phyloP scores from a whole-genome alignment of 169 alveolate species.

The Plasmodium inui region DNA sequence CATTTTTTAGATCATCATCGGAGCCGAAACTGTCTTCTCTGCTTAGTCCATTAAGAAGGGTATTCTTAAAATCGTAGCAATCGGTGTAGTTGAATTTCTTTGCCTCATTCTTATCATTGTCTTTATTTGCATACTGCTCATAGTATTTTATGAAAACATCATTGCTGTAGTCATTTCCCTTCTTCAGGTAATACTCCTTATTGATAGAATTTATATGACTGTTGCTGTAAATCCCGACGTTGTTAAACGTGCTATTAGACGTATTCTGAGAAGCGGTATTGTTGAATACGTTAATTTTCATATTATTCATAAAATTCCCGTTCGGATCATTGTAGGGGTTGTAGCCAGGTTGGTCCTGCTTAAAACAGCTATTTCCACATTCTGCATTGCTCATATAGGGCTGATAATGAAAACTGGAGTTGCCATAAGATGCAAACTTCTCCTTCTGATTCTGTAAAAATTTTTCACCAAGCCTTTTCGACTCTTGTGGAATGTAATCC shows the following conservation, averaged over 20 bases:
- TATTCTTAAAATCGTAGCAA: slow-evolving; percentile 71
- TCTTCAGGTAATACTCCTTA: slow-evolving; percentile 27
- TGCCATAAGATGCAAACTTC: slow-evolving; percentile 1
- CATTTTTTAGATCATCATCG: slow-evolving; percentile 57
- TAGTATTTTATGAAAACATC: slow-evolving; percentile 69
- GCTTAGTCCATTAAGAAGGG: slow-evolving; percentile 48
- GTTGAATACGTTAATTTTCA: slow-evolving; percentile 39
- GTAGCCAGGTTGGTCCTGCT: slow-evolving; percentile 19
- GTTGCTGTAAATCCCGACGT: slow-evolving; percentile 2
- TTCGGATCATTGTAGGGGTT: slow-evolving; percentile 11
- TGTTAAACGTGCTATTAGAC: slow-evolving; percentile 12
- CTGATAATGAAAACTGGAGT: slow-evolving; percentile 15
- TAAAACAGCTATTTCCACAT: slow-evolving; percentile 66
- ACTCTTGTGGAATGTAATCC: slow-evolving; percentile 35
- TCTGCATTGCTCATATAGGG: slow-evolving; percentile 30
- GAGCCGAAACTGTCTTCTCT: slow-evolving; percentile 50
- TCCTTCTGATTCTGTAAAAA: slow-evolving; percentile 43
- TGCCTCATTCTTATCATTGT: slow-evolving; percentile 41
- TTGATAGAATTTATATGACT: slow-evolving; percentile 55
- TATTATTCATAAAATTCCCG: not conserved
- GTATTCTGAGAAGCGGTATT: not conserved
- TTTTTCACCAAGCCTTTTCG: slow-evolving; percentile 49
- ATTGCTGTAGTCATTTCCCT: slow-evolving; percentile 25
- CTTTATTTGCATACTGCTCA: slow-evolving; percentile 54
- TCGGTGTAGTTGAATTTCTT: slow-evolving; percentile 74